Percentiles rank a stretch among this genome's conserved stretches.
phyloP scores from a whole-genome alignment of 805 yeast species.

The Candida schatavii region DNA sequence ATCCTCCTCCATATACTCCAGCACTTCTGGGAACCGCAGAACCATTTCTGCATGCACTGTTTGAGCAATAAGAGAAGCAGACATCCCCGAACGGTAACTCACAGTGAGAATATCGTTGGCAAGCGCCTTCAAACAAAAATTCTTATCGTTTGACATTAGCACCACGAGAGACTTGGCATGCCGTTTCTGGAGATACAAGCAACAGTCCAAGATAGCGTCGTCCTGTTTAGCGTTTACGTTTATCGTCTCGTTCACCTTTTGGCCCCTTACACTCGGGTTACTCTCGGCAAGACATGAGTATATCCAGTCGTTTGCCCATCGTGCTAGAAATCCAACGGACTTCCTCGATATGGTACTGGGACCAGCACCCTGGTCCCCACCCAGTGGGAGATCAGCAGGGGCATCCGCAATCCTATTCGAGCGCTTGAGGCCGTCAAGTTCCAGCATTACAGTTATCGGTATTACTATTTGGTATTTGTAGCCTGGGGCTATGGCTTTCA shows the following conservation, averaged over 20 bases:
- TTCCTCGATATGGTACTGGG: conserved; percentile 16
- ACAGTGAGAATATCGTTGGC: conserved; percentile 66
- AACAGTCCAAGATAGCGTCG: conserved; percentile 84
- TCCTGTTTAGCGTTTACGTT: conserved; percentile 54
- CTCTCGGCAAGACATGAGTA: conserved; percentile 54
- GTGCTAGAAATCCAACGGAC: conserved; percentile 55
- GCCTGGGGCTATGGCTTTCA: conserved; percentile 37
- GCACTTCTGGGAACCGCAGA: neutral
- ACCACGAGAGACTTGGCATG: conserved; percentile 44
- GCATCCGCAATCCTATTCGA: conserved; percentile 19
- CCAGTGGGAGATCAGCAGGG: conserved; percentile 10
- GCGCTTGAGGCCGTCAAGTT: conserved; percentile 78
- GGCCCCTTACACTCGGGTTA: conserved; percentile 58
- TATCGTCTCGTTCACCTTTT: conserved; percentile 52
- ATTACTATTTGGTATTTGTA: conserved; percentile 56
- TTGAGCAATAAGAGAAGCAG: conserved; percentile 40
- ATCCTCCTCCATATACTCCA: neutral
- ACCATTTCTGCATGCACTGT: conserved; percentile 20
- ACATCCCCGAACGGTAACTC: conserved; percentile 45
- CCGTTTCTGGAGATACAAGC: conserved; percentile 54
- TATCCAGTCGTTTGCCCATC: conserved; percentile 80
- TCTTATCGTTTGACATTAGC: conserved; percentile 77
- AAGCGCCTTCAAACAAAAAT: conserved; percentile 75
- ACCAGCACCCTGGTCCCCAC: too few species aligned
- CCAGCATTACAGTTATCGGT: conserved; percentile 69